These are phyloP conservation scores for Geosmithia flava DNA, from an alignment of 2,329 filamentous ascomycete genomes.

Conservation along the genomic window DNA sequence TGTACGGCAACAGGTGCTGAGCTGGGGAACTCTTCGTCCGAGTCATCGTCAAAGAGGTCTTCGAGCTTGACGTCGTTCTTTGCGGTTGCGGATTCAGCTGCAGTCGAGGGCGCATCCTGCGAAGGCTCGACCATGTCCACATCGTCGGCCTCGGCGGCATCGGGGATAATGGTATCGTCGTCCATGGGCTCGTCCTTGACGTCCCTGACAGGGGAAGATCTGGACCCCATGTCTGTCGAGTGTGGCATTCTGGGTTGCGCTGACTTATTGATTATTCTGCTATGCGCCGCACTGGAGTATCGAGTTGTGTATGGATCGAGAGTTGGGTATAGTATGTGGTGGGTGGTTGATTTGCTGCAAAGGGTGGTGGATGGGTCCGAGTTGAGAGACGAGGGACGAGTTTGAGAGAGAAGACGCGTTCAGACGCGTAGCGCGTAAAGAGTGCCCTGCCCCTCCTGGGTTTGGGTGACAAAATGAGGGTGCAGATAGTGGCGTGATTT, in stretches of 20 bases:
- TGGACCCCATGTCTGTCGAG: slow-evolving; percentile 21
- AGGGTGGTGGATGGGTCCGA: not conserved
- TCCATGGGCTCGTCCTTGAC: slow-evolving; percentile 22
- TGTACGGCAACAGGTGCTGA: slow-evolving; percentile 22
- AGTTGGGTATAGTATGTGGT: not conserved
- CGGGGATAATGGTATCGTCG: slow-evolving; percentile 13
- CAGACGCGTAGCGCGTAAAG: slow-evolving; percentile 4
- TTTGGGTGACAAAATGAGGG: not conserved
- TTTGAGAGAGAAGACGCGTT: slow-evolving; percentile 2
- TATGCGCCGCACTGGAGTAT: too few relatives aligned
- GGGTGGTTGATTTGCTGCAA: not conserved
- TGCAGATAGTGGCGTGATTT: not conserved
- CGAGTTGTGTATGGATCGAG: not conserved
- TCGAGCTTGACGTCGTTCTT: slow-evolving; percentile 41
- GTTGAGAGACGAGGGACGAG: not conserved
- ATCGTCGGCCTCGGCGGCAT: slow-evolving; percentile 12
- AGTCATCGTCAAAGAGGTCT: slow-evolving; percentile 44
- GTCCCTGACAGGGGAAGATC: slow-evolving; percentile 11
- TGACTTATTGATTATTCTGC: too few relatives aligned
- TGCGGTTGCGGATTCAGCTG: slow-evolving; percentile 13
- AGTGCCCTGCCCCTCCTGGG: not conserved
- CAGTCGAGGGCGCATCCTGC: not conserved
- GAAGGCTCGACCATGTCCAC: slow-evolving; percentile 19
- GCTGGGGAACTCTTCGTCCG: slow-evolving; percentile 49
- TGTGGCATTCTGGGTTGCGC: slow-evolving; percentile 27